Conservation (phyloP, 257 asterid species). For the Solanum pimpinellifolium region DNA sequence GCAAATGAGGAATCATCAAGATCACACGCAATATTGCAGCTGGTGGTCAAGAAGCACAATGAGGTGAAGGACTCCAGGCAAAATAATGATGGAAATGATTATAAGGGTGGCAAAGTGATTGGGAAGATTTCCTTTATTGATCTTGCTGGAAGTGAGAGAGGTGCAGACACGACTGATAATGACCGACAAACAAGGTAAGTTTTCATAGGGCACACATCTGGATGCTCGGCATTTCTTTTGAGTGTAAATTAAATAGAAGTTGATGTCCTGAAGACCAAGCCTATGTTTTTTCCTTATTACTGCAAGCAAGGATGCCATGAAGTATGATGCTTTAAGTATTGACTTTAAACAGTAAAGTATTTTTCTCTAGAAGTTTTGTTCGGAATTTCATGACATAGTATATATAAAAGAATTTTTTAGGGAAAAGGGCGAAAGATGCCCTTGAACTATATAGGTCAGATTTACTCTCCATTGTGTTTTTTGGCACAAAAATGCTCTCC, state of each 20-base stretch:
- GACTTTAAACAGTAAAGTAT: neutral
- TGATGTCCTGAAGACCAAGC: neutral
- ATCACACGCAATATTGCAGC: constrained; percentile 93
- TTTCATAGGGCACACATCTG: constrained; percentile 1
- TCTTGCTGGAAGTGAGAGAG: constrained; percentile 99
- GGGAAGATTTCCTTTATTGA: constrained; percentile 96
- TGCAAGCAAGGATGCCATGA: neutral
- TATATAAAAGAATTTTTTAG: neutral
- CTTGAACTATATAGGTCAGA: neutral
- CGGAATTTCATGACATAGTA: neutral
- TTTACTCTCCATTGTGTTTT: neutral
- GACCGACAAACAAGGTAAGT: constrained; percentile 88
- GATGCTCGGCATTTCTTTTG: neutral
- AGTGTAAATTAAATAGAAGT: neutral
- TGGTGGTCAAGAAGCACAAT: constrained; percentile 77
- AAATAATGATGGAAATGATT: constrained; percentile 62
- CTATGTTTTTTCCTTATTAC: neutral
- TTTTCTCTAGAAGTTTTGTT: neutral
- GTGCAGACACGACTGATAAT: constrained; percentile 98
- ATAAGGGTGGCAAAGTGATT: constrained; percentile 69
- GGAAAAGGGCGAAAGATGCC: neutral
- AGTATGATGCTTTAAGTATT: neutral
- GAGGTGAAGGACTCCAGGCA: constrained; percentile 79
- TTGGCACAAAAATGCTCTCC: neutral
- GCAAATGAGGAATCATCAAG: constrained; percentile 99